phyloP scores from a whole-genome alignment of 306 rosid genomes.

The Rosa lucieae region DNA sequence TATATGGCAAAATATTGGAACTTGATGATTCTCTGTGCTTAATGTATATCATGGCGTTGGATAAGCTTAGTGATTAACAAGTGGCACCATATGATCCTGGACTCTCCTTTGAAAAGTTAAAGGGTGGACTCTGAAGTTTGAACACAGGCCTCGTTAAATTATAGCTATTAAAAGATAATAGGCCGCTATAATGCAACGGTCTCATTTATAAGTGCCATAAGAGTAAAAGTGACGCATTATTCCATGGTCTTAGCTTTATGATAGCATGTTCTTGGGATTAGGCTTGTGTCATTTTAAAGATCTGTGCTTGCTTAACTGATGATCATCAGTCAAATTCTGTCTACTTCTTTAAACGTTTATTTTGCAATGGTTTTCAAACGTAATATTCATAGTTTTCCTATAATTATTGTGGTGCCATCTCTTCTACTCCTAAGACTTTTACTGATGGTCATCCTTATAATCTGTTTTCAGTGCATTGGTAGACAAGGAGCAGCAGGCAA shows the following conservation, averaged over 20 bases:
- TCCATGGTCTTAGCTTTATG: background rate
- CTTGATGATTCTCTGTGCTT: constrained; percentile 2
- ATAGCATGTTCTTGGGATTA: background rate
- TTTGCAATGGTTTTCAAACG: background rate
- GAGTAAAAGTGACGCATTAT: background rate
- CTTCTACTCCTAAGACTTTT: background rate
- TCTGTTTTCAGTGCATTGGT: constrained; percentile 28
- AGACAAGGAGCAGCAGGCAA: constrained; percentile 93
- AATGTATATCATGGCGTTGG: background rate
- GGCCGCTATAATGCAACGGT: background rate
- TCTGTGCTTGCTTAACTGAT: background rate
- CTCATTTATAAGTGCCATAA: background rate
- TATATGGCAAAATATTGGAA: background rate
- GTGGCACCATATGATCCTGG: background rate
- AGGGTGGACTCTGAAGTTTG: constrained; percentile 2
- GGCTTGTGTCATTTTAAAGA: background rate
- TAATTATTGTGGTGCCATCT: background rate
- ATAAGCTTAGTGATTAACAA: background rate
- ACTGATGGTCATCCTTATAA: background rate
- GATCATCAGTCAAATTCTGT: background rate
- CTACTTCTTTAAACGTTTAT: background rate
- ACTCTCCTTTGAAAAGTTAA: background rate
- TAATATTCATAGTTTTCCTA: background rate
- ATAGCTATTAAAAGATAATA: background rate
- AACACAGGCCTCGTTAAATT: background rate